A percentile compares a stretch with the other conserved stretches of the same genome.
phyloP scores from a whole-genome alignment of 768 basidiomycete species.

The Sistotremastrum niveocremeum region DNA sequence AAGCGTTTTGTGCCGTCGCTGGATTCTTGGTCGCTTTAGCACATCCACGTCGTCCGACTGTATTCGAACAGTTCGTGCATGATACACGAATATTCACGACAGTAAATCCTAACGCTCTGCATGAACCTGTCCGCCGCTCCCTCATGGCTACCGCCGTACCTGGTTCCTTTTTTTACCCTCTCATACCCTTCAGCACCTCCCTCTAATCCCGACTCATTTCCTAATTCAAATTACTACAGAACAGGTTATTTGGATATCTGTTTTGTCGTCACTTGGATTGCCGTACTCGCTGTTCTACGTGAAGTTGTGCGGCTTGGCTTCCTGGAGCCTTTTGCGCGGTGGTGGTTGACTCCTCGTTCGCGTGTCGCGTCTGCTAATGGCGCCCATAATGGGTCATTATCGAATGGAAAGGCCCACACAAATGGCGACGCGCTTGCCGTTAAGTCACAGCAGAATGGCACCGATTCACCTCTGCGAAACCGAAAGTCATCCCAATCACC shows the following conservation, averaged over 20 bases:
- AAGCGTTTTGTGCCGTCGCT: neutral
- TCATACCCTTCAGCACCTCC: slow-evolving; percentile 55
- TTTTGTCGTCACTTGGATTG: slow-evolving; percentile 68
- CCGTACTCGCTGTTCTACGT: slow-evolving; percentile 75
- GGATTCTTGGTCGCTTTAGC: too few species aligned
- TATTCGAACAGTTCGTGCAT: too few species aligned
- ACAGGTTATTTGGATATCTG: slow-evolving; percentile 70
- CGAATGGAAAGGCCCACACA: slow-evolving; percentile 7
- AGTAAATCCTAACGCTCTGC: slow-evolving; percentile 1
- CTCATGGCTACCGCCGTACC: slow-evolving; percentile 35
- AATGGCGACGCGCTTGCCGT: slow-evolving; percentile 8
- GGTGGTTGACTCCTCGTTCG: slow-evolving; percentile 42
- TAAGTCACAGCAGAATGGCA: slow-evolving; percentile 16
- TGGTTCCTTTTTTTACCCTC: slow-evolving; percentile 59
- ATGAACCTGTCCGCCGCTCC: slow-evolving; percentile 25
- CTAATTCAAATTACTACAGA: slow-evolving; percentile 50
- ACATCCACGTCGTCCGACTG: too few species aligned
- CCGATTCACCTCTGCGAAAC: slow-evolving; percentile 7
- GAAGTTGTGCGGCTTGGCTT: slow-evolving; percentile 62
- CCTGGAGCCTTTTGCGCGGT: slow-evolving; percentile 70
- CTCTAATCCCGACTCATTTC: slow-evolving; percentile 55
- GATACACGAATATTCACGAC: neutral
- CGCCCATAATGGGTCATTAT: neutral
- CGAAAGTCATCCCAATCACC: neutral
- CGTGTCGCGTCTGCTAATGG: slow-evolving; percentile 11